Percentiles rank a stretch among this genome's conserved stretches.
phyloP scores from a whole-genome alignment of 805 yeast species.

The Metschnikowia shivogae region DNA sequence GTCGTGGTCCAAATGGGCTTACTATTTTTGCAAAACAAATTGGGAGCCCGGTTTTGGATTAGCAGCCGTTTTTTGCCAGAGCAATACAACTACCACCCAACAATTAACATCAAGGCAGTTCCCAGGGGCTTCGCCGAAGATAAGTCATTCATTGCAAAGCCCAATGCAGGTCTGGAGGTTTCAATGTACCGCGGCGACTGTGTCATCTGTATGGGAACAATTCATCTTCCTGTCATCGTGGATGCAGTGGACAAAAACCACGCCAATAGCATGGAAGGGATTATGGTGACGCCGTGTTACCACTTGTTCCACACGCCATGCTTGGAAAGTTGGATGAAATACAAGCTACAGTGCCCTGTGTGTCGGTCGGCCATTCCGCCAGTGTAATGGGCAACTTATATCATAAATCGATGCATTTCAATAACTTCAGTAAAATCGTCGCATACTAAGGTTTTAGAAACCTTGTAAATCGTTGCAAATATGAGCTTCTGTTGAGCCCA shows the following conservation, averaged over 20 bases:
- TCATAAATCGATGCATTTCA: neutral
- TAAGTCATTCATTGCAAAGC: constrained; percentile 35
- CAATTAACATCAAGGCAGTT: constrained; percentile 53
- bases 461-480: too few relatives aligned
- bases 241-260: constrained; percentile 5
- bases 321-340: constrained; percentile 88
- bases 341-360: constrained; percentile 89
- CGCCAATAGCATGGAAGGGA: constrained; percentile 31
- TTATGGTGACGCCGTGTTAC: constrained; percentile 87
- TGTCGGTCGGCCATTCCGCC: constrained; percentile 88
- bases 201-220: constrained; percentile 73
- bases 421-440: neutral
- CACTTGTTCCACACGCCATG: constrained; percentile 91
- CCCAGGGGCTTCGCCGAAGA: constrained; percentile 55
- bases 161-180: constrained; percentile 25
- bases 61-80: constrained; percentile 73
- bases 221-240: constrained; percentile 14
- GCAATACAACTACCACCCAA: constrained; percentile 79
- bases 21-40: constrained; percentile 56
- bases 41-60: constrained; percentile 82
- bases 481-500: too few relatives aligned
- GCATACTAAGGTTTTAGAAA: too few relatives aligned
- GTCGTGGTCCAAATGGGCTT: constrained; percentile 53
- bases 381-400: constrained; percentile 21
- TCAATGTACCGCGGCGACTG: constrained; percentile 59